Evolutionary conservation across 2,329 filamentous ascomycete genomes (phyloP).

Genomic region (Penicillium sp.): DNA sequence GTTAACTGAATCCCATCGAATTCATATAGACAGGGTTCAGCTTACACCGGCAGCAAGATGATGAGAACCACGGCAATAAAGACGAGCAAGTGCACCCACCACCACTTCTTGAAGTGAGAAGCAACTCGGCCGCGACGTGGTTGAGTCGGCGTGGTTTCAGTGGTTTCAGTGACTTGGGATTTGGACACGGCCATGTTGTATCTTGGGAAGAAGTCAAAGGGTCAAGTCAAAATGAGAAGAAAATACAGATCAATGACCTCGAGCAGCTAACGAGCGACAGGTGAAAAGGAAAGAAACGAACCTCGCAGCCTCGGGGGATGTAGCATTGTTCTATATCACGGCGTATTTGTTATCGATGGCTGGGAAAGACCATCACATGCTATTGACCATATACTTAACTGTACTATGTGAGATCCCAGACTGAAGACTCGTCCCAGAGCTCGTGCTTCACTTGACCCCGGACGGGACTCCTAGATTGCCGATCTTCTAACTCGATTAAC

Average conservation of each 20-base stretch:
- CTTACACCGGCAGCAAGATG: conserved; percentile 54
- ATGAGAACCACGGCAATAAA: conserved; percentile 50
- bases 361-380: conserved; percentile 2
- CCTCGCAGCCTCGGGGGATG: neutral
- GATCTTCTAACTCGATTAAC: neutral
- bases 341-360: neutral
- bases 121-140: conserved; percentile 25
- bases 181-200: conserved; percentile 22
- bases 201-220: neutral
- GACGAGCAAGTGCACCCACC: conserved; percentile 52
- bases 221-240: neutral
- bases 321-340: conserved; percentile 5
- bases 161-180: conserved; percentile 19
- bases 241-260: neutral
- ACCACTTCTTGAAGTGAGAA: conserved; percentile 44
- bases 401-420: too few relatives aligned
- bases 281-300: neutral
- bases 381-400: too few relatives aligned
- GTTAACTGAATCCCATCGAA: neutral
- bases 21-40: neutral
- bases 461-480: neutral
- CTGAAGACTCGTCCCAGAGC: neutral
- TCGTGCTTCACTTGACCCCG: neutral
- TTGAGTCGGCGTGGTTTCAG: conserved; percentile 17
- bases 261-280: conserved; percentile 7